A percentile compares a stretch with the other conserved stretches of the same genome.
Conservation (phyloP, 352 stramenopile genomes). For the Phytopythium aichiense region DNA sequence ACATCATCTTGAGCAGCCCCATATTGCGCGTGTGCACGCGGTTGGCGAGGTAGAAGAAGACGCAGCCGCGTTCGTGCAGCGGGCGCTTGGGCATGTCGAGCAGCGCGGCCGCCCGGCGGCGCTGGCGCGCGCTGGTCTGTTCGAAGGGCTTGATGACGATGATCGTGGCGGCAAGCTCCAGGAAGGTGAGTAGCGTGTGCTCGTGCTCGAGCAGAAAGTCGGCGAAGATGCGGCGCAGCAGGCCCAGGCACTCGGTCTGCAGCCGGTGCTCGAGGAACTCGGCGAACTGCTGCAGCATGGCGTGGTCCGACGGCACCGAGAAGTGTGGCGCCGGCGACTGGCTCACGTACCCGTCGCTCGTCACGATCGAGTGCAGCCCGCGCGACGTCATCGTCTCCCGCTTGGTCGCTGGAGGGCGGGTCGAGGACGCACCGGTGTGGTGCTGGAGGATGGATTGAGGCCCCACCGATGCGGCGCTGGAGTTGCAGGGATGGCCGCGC, state of each 20-base stretch:
- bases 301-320: conserved; percentile 24
- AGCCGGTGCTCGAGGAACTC: conserved; percentile 48
- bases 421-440: no score
- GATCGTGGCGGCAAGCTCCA: conserved; percentile 27
- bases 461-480: no score
- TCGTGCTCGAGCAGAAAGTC: conserved; percentile 53
- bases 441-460: no score
- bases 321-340: conserved; percentile 17
- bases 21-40: conserved; percentile 41
- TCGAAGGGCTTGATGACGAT: conserved; percentile 39
- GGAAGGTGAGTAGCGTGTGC: conserved; percentile 34
- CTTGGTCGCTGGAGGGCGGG: no score
- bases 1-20: conserved; percentile 30
- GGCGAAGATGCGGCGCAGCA: conserved; percentile 51
- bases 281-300: conserved; percentile 48
- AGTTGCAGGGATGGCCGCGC: not conserved
- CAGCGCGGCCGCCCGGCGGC: conserved; percentile 15
- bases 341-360: conserved; percentile 29
- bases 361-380: conserved; percentile 15
- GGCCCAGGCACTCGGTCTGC: conserved; percentile 34
- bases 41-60: conserved; percentile 34
- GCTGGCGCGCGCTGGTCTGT: conserved; percentile 5
- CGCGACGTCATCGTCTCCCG: not conserved
- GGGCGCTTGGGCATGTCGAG: conserved; percentile 25
- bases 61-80: conserved; percentile 15